Evolutionary conservation across 1,284 basidiomycete genomes (phyloP), one percentile per base, ranked within the genome.

Genomic region (Jaminaea rosea): DNA sequence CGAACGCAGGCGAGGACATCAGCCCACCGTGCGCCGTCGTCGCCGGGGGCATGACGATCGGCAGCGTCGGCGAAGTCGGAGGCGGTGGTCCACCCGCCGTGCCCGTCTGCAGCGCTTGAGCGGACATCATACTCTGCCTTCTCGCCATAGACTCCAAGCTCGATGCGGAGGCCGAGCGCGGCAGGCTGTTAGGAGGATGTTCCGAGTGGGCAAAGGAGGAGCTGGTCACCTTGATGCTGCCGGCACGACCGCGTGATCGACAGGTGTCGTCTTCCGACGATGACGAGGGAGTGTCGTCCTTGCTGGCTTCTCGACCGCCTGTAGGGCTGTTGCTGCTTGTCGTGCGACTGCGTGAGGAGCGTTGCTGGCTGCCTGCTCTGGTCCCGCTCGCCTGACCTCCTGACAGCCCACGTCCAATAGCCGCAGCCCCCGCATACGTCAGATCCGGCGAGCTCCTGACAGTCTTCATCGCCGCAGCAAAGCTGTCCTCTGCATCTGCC

Each of bases 391-490:
- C 34, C 21, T 15, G n/a, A 21, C 34, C 21, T 15, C 34, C 34
- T 36, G 34, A 36, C 21, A 15, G 19, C 17, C 39, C 4, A 24
- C 39, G 39, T 15, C 13, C 19, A 42, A 7, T 17, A 4, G 46
- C 46, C 15, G 46, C 42, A 19, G 32, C 44, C 17, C 10, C 17
- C 11, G 42, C 39, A 19, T 58, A 59, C 9, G 55, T 59, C 8
- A 67, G 49, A 26, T 65, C 53, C 4, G 62, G 59, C 26, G 55
- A 60, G 31, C 62, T 65, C 28, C 59, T 54, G 13, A 65, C 63
- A 27, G 41, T 53, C 8, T 56, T 50, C n/a, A 65, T 56, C 3
- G 48, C n/a, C 3, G 48, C 7, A 31, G 4, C 8, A 47, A 7
- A 4, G 15, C 44, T 26, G 9, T 19, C 42, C 15, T 21, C 32